Conservation (phyloP, 2,329 filamentous ascomycete genomes). For the Colletotrichum higginsianum region DNA sequence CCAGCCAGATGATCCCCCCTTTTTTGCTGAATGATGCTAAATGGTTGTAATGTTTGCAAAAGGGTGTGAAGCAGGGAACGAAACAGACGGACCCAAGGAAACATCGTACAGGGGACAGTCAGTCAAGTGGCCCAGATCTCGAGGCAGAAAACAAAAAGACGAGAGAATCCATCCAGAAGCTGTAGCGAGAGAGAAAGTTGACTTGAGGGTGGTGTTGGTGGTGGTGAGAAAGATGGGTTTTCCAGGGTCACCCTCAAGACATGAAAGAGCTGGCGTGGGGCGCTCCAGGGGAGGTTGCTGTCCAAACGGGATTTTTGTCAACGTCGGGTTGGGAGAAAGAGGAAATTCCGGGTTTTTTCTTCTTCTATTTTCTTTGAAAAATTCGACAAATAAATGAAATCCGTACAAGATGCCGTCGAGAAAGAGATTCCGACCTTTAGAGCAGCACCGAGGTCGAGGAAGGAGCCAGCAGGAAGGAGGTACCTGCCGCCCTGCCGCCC, state of each 20-base stretch:
- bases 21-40: slow-evolving; percentile 17
- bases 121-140: neutral
- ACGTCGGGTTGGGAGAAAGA: too few relatives aligned
- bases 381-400: neutral
- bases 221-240: neutral
- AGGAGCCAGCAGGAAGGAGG: neutral
- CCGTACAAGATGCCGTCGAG: neutral
- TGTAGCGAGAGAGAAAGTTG: slow-evolving; percentile 1
- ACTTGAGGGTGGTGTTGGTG: neutral
- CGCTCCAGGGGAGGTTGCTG: neutral
- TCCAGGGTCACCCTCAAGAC: neutral
- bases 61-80: slow-evolving; percentile 32
- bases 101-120: neutral
- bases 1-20: neutral
- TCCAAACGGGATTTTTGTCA: neutral
- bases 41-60: slow-evolving; percentile 8
- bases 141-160: neutral
- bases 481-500: neutral
- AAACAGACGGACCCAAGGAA: slow-evolving; percentile 7
- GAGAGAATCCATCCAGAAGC: slow-evolving; percentile 24
- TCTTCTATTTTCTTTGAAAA: neutral
- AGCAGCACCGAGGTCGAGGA: neutral
- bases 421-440: neutral
- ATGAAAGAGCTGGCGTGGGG: neutral
- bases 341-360: neutral